These are phyloP conservation scores for Vanilla planifolia DNA, from an alignment of 106 monocot genomes.

Conservation along the genomic window DNA sequence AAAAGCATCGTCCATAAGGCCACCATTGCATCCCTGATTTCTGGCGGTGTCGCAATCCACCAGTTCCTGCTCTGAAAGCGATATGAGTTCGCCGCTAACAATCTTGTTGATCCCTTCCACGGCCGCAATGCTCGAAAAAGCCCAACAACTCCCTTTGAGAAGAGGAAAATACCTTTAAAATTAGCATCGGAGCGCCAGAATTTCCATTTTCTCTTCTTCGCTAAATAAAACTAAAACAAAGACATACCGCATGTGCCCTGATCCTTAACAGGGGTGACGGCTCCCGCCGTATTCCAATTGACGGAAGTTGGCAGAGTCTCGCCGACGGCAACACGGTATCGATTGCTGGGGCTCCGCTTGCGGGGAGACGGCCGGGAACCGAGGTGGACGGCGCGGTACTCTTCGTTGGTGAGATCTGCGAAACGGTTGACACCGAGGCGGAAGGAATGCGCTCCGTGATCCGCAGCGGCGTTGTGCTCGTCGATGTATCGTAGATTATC, in stretches of 20 bases:
- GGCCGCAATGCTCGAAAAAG: constrained; percentile 57
- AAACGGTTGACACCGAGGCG: constrained; percentile 68
- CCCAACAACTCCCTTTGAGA: constrained; percentile 71
- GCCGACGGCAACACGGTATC: constrained; percentile 31
- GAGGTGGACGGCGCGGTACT: constrained; percentile 50
- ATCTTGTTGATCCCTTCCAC: constrained; percentile 74
- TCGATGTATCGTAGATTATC: constrained; percentile 74
- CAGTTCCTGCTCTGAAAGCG: constrained; percentile 65
- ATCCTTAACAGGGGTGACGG: constrained; percentile 61
- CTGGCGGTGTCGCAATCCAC: constrained; percentile 62
- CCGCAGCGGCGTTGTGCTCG: constrained; percentile 64
- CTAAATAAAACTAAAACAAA: background rate
- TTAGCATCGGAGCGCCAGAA: constrained; percentile 2
- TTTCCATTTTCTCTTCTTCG: background rate
- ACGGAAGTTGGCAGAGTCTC: constrained; percentile 56
- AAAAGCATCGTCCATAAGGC: constrained; percentile 70
- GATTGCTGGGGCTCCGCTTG: constrained; percentile 11
- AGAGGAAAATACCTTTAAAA: background rate
- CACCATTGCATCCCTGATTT: constrained; percentile 69
- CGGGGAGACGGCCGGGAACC: constrained; percentile 15
- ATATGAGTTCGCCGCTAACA: constrained; percentile 39
- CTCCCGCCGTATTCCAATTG: constrained; percentile 78
- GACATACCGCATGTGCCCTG: constrained; percentile 79
- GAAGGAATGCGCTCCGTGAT: constrained; percentile 36
- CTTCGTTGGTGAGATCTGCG: constrained; percentile 89